Evolutionary conservation across 2,329 filamentous ascomycete genomes (phyloP), one percentile per base, ranked within the genome.

Genomic region (Trichoderma hamatum): DNA sequence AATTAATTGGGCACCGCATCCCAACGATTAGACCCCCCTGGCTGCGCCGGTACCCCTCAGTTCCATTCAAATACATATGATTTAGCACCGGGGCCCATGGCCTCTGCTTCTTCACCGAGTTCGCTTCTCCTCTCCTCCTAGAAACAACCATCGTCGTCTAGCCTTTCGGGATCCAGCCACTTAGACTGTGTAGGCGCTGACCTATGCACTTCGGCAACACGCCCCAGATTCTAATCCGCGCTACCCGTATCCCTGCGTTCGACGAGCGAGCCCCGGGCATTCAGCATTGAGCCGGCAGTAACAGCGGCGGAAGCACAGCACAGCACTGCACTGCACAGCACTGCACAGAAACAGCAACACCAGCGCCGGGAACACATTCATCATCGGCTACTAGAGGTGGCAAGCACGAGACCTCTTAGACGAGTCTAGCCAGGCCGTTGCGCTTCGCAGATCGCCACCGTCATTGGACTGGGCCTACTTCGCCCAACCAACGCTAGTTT

Each of bases 101-200:
- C 74, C 71, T 79, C 72, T 74, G 74, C 74, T 72, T 78, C 74
- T 76, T 81, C 79, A 81, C 79, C 80, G 80, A 80, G 78, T 78
- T 46, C 76, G 77, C 78, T 76, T 79, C 78, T 77, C 74, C 74
- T 76, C 77, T 75, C 3, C 73, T 74, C 71, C 73, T 78, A 76
- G 77, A 75, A 78, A 78, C 75, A 75, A 78, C 74, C 72, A 76
- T 78, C 75, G 72, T 77, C 77, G 70, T 75, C 74, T 56, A 60
- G 65, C 68, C 26, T 58, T 49, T 21, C 36, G 14, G 26, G 39
- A 56, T 61, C 55, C 59, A 69, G 69, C 69, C 69, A 69, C 69
- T 70, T 55, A 54, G 52, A 55, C 61, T 59, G 61, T 43, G 43
- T 49, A 24, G 46, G 49, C 36, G 60, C 51, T 64, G 66, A 69